Conservation (phyloP, 805 yeast species). For the Metschnikowia orientalis region DNA sequence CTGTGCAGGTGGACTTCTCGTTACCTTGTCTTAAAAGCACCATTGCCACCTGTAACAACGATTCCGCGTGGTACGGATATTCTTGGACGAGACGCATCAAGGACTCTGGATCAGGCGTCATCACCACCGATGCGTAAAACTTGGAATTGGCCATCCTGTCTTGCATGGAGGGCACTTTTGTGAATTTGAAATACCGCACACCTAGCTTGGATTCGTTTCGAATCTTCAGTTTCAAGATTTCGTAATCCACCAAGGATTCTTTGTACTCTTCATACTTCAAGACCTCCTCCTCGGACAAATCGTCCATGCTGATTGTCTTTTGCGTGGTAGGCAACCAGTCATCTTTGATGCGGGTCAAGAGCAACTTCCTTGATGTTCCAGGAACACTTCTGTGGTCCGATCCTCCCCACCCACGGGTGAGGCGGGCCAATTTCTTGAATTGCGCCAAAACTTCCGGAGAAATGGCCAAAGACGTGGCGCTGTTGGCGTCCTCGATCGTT, state of each 20-base stretch:
- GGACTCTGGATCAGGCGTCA: slow-evolving; percentile 77
- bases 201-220: slow-evolving; percentile 37
- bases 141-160: slow-evolving; percentile 41
- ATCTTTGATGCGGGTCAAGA: slow-evolving; percentile 67
- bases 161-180: slow-evolving; percentile 28
- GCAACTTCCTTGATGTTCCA: slow-evolving; percentile 63
- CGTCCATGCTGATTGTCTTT: slow-evolving; percentile 60
- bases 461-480: slow-evolving; percentile 64
- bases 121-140: slow-evolving; percentile 61
- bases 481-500: slow-evolving; percentile 69
- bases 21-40: slow-evolving; percentile 76
- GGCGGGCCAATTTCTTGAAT: slow-evolving; percentile 50
- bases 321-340: slow-evolving; percentile 73
- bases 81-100: slow-evolving; percentile 54
- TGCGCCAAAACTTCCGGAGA: slow-evolving; percentile 67
- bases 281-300: slow-evolving; percentile 39
- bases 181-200: slow-evolving; percentile 54
- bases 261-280: slow-evolving; percentile 31
- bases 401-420: slow-evolving; percentile 84
- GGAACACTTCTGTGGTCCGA: slow-evolving; percentile 70
- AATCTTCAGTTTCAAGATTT: slow-evolving; percentile 27
- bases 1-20: slow-evolving; percentile 60
- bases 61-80: slow-evolving; percentile 71
- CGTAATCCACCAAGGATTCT: slow-evolving; percentile 27
- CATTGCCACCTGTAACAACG: slow-evolving; percentile 73